phyloP scores from a whole-genome alignment of 176 grass and related monocot species.

The Saccharum spontaneum region DNA sequence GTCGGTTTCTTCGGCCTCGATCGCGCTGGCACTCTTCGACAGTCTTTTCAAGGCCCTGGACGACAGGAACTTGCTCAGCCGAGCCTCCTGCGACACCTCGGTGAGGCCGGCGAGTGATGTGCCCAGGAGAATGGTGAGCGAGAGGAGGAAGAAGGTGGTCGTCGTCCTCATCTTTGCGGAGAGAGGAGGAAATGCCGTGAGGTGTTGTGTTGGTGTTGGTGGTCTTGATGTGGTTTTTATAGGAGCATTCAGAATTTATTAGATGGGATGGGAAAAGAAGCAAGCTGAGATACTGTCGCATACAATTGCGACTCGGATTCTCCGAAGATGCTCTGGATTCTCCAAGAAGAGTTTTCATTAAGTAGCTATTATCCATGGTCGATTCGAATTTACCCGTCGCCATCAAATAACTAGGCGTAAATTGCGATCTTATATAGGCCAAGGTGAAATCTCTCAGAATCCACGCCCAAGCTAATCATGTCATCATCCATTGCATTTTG shows the following conservation, averaged over 20 bases:
- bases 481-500: neutral
- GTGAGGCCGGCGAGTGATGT: neutral
- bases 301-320: neutral
- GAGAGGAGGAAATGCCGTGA: neutral
- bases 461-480: neutral
- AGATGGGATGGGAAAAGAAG: neutral
- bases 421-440: neutral
- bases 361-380: neutral
- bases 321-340: neutral
- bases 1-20: neutral
- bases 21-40: too few species aligned
- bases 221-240: neutral
- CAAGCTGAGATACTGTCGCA: neutral
- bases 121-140: constrained; percentile 5
- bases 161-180: constrained; percentile 1
- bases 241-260: neutral
- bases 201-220: neutral
- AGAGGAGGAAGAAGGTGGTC: neutral
- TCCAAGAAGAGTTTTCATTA: neutral
- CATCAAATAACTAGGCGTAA: neutral
- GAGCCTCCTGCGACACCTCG: constrained; percentile 29
- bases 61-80: constrained; percentile 13
- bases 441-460: neutral
- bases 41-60: neutral
- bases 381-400: neutral